Conservation (phyloP, 352 stramenopile species). For the Phytopythium sindhum region DNA sequence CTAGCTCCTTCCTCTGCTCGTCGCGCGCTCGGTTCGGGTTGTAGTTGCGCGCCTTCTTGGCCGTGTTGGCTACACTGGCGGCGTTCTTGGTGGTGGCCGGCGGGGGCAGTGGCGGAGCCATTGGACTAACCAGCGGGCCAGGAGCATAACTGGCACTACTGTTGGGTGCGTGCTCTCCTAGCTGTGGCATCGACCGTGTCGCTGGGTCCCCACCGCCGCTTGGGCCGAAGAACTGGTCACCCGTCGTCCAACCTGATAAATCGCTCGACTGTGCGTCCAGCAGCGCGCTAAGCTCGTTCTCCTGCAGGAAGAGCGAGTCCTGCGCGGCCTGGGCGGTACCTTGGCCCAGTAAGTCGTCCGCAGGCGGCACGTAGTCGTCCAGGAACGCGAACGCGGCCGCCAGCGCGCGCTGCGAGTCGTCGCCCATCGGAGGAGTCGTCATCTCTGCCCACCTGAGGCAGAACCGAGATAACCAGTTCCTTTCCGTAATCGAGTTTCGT, state of each 20-base stretch:
- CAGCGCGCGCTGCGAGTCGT: not conserved
- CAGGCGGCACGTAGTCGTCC: not conserved
- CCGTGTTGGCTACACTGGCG: not conserved
- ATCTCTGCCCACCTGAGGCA: too few relatives aligned
- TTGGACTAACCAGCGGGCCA: not conserved
- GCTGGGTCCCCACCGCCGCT: not conserved
- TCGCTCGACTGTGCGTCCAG: slow-evolving; percentile 1
- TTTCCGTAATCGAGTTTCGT: too few relatives aligned
- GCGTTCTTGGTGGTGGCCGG: not conserved
- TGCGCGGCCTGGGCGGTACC: not conserved
- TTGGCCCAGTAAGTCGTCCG: not conserved
- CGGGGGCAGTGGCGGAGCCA: not conserved
- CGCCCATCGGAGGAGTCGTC: not conserved
- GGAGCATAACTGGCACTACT: too few relatives aligned
- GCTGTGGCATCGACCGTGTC: not conserved
- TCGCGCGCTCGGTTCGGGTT: slow-evolving; percentile 7
- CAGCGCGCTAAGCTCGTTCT: not conserved
- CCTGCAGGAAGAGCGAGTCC: not conserved
- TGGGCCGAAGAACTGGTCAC: not conserved
- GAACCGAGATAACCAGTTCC: too few relatives aligned
- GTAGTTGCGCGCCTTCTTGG: slow-evolving; percentile 7
- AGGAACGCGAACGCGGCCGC: slow-evolving; percentile 2
- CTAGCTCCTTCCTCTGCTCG: slow-evolving; percentile 8
- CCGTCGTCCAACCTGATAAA: not conserved
- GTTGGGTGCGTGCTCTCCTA: not conserved